Evolutionary conservation across 164 flowering plant species (phyloP), one percentile per base, ranked within the genome.

Genomic region (Vitis riparia): DNA sequence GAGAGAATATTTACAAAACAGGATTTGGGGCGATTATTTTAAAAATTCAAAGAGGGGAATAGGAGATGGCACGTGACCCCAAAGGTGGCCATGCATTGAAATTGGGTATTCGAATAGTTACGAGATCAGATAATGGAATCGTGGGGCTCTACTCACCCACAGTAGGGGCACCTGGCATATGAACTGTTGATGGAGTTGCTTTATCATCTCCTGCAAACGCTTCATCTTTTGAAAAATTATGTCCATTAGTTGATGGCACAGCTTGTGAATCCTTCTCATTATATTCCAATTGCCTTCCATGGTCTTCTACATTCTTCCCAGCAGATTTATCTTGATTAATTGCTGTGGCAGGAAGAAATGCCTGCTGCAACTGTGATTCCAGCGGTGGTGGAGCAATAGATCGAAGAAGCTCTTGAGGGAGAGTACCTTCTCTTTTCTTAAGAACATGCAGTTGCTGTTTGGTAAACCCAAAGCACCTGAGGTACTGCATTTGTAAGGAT

Each of bases 371-470:
- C 78, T 84, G 94, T 68, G 72, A 62, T 47, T 89, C 97, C 71
- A 96, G 92, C 12, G 98, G 94, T 17, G 99, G 99, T 37, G 99
- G 97, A 57, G 85, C 84, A 79, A 93, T 91, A 69, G 95, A 84
- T 74, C 73, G 89, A 59, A 93, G 94, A 76, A 96, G 89, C 77
- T 93, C 97, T 68, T 85, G 92, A 8, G 99, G 97, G 53, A 96
- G 94, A 65, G 78, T 83, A 58, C 85, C 85, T 76, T 96, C 98
- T 74, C 99, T 97, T 82, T 93, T 91, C 99, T 96, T 19, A 19
- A 19, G 23, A 19, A 19, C 23, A 1, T 19, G 23, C 1, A 19
- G 23, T 19, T 19, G 23, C 23, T 19, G 23, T 19, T 19, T 19
- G 23, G 23, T 17, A 17, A 17, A 17, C 17, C 17, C 17, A 17